These are phyloP conservation scores for Alternaria brassicicola DNA, from an alignment of 2,329 filamentous ascomycete species.

Conservation along the genomic window DNA sequence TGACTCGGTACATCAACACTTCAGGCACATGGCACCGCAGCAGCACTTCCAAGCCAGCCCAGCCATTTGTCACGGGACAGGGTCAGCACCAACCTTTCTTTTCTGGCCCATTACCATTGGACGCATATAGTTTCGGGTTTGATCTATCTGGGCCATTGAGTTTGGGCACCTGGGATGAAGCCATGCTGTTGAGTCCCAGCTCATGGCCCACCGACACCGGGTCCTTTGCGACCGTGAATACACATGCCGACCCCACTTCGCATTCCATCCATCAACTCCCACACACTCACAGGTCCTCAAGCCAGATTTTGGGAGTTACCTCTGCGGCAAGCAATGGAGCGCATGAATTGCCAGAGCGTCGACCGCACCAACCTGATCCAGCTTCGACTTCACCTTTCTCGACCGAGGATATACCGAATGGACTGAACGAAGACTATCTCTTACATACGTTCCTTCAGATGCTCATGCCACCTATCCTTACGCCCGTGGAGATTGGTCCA, in stretches of 20 bases:
- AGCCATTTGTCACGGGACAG: slow-evolving; percentile 23
- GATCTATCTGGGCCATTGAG: slow-evolving; percentile 38
- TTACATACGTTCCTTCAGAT: slow-evolving; percentile 58
- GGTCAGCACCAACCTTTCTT: slow-evolving; percentile 19
- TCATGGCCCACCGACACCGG: slow-evolving; percentile 37
- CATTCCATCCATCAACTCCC: slow-evolving; percentile 31
- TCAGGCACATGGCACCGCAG: slow-evolving; percentile 52
- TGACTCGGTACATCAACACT: neutral
- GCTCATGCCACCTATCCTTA: slow-evolving; percentile 60
- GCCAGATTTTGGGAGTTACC: slow-evolving; percentile 14
- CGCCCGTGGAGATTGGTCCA: slow-evolving; percentile 58
- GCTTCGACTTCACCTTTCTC: slow-evolving; percentile 41
- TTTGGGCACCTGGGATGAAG: slow-evolving; percentile 40
- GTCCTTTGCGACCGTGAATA: slow-evolving; percentile 8
- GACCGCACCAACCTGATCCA: slow-evolving; percentile 22
- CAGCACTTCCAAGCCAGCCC: slow-evolving; percentile 24
- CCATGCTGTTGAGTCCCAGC: slow-evolving; percentile 40
- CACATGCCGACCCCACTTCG: slow-evolving; percentile 24
- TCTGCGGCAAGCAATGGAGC: slow-evolving; percentile 15
- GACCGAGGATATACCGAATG: slow-evolving; percentile 28
- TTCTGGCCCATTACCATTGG: slow-evolving; percentile 19
- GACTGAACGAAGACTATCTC: slow-evolving; percentile 47
- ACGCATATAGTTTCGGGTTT: slow-evolving; percentile 30
- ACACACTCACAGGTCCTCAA: slow-evolving; percentile 20
- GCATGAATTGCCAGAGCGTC: slow-evolving; percentile 23